Percentiles rank a stretch among this genome's conserved stretches.
Evolutionary conservation across 1,284 basidiomycete species (phyloP).

Genomic region (Ustilago shanxiensis): DNA sequence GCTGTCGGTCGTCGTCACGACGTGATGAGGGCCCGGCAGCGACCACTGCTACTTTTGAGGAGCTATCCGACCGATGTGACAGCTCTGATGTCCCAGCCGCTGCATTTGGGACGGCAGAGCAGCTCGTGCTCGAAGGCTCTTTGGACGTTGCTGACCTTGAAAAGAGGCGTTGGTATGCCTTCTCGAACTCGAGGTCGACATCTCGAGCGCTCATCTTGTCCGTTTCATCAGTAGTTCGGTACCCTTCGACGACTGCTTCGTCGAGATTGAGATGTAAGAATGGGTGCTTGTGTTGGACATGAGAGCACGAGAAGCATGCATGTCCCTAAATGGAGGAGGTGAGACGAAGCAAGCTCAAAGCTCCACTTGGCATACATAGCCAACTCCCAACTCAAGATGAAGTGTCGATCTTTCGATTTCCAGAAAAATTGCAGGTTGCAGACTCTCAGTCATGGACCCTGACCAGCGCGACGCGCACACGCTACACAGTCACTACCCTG

Average conservation of each 20-base stretch:
- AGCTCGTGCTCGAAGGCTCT: not conserved
- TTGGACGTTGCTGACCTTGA: conserved; percentile 4
- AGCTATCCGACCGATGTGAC: not conserved
- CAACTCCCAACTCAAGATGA: too few relatives aligned
- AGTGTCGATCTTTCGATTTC: conserved; percentile 7
- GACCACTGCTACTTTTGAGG: not conserved
- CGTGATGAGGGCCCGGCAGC: conserved; percentile 5
- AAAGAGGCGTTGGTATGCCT: conserved; percentile 42
- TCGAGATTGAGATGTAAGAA: not conserved
- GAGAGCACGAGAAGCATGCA: not conserved
- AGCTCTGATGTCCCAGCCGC: conserved; percentile 10
- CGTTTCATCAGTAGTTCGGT: not conserved
- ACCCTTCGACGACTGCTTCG: conserved; percentile 3
- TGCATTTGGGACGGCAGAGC: not conserved
- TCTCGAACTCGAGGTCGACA: conserved; percentile 46
- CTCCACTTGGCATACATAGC: too few relatives aligned
- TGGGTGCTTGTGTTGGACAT: not conserved
- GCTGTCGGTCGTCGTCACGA: not conserved
- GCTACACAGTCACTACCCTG: not conserved
- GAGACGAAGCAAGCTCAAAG: too few relatives aligned
- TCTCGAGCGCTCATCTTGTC: conserved; percentile 37
- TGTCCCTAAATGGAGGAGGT: not conserved
- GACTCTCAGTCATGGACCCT: not conserved
- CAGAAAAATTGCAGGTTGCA: not conserved
- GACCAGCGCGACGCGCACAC: conserved; percentile 15